Base-by-base conservation (phyloP, 202 grass and related monocot species). In the Setaria viridis region DNA sequence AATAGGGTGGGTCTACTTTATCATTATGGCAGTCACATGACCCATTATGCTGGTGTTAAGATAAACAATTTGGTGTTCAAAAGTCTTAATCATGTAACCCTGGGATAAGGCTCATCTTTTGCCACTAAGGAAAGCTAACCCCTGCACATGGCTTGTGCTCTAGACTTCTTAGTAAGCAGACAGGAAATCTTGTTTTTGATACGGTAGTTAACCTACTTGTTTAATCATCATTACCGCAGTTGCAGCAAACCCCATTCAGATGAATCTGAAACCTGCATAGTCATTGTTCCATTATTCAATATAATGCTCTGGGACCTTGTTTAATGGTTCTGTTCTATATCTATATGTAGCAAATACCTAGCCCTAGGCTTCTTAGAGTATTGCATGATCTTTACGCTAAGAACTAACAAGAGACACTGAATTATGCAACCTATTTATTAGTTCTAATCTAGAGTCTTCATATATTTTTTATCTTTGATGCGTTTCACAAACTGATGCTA, bases 161-260 rank as follows among this genome's bases (percentile, higher is more conserved):
- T 87, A 82, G 80, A 72, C 80, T 72, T 72, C 67, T 35, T 72
- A 85, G 77, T 88, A 57, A 88, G 89, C 82, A 89, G 94, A 94
- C 94, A 97, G 39, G 88, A 90, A 88, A 97, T 97, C 92, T 92
- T 85, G 77, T 76, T 84, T 66, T 80, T 84, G 88, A 94, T 92
- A 87, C 82, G 84, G 86, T 91, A 84, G 70, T 87, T 93, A 94
- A 80, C 87, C 89, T 87, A 81, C 55, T 88, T 82, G 77, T 84
- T 87, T 81, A 89, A 87, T 89, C 78, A 94, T 92, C 80, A 90
- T 80, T 79, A 82, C 54, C 51, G 21, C 77, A 85, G 49, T 32
- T 60, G 56, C 59, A 47, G 76, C 59, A 75, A 72, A 75, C 84
- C 46, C 49, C 80, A 60, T 82, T 76, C 64, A 84, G 82, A 81